Evolutionary conservation across 83 land plant genomes (phyloP).

Genomic region (Thuja plicata): DNA sequence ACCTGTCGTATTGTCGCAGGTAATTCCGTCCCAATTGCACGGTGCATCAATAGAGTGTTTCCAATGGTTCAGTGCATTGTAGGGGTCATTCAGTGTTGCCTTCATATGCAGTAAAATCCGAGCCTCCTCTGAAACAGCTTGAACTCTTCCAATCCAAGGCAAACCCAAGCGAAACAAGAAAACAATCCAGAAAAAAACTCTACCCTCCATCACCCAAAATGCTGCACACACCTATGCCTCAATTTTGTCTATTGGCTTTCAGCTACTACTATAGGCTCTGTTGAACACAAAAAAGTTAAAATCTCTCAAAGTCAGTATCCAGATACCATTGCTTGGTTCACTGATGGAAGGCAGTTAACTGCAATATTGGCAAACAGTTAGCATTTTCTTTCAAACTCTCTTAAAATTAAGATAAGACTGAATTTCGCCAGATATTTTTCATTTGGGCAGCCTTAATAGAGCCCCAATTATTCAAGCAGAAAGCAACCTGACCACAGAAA

Average conservation of each 20-base stretch:
- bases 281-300: background rate
- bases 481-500: background rate
- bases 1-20: conserved; percentile 38
- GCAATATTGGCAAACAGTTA: no score
- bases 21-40: conserved; percentile 50
- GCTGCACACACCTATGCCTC: background rate
- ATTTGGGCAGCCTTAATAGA: background rate
- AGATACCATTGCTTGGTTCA: background rate
- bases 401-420: no score
- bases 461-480: background rate
- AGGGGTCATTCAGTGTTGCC: background rate
- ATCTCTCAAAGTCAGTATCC: background rate
- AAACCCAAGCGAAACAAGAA: background rate
- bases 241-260: background rate
- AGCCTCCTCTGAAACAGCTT: background rate
- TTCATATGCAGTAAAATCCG: conserved; percentile 11
- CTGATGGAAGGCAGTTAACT: background rate
- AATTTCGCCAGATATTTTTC: background rate
- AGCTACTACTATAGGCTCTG: background rate
- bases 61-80: conserved; percentile 4
- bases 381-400: background rate
- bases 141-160: background rate
- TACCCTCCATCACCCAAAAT: background rate
- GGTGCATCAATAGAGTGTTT: background rate
- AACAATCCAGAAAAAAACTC: background rate